Conservation (phyloP, 1,284 basidiomycete species). For the Sparassis latifolia region DNA sequence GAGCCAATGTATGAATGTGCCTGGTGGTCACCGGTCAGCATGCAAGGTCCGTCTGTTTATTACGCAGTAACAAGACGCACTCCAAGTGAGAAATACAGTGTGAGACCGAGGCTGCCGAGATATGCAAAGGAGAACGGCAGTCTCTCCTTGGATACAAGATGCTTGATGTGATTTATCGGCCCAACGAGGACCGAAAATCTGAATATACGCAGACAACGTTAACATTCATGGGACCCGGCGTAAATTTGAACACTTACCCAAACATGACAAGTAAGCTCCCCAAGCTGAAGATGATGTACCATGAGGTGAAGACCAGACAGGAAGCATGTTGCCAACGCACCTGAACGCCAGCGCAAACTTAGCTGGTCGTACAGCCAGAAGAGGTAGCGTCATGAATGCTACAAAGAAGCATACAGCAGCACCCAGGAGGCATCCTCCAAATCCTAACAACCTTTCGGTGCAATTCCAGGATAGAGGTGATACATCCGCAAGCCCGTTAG, state of each 20-base stretch:
- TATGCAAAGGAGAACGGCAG: constrained; percentile 87
- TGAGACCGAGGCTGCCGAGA: constrained; percentile 73
- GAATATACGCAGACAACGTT: neutral
- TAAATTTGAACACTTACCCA: constrained; percentile 45
- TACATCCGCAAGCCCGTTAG: neutral
- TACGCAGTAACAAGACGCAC: constrained; percentile 38
- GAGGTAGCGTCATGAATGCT: constrained; percentile 85
- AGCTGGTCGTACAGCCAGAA: constrained; percentile 76
- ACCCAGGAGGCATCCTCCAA: constrained; percentile 84
- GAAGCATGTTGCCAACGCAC: constrained; percentile 26
- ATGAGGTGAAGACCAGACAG: neutral
- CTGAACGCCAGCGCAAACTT: constrained; percentile 91
- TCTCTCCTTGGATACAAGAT: constrained; percentile 79
- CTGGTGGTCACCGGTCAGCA: constrained; percentile 30
- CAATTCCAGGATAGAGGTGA: neutral
- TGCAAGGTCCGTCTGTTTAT: neutral
- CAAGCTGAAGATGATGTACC: constrained; percentile 38
- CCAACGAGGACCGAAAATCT: constrained; percentile 85
- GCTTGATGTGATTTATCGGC: constrained; percentile 84
- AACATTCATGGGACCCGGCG: neutral
- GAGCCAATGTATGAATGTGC: constrained; percentile 80
- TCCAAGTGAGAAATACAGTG: constrained; percentile 84
- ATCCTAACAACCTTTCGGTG: constrained; percentile 75
- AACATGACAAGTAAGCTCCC: constrained; percentile 86
- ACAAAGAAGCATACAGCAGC: constrained; percentile 95